Conservation (phyloP, 2,329 filamentous ascomycete species). For the Sporothrix pseudoabietina region DNA sequence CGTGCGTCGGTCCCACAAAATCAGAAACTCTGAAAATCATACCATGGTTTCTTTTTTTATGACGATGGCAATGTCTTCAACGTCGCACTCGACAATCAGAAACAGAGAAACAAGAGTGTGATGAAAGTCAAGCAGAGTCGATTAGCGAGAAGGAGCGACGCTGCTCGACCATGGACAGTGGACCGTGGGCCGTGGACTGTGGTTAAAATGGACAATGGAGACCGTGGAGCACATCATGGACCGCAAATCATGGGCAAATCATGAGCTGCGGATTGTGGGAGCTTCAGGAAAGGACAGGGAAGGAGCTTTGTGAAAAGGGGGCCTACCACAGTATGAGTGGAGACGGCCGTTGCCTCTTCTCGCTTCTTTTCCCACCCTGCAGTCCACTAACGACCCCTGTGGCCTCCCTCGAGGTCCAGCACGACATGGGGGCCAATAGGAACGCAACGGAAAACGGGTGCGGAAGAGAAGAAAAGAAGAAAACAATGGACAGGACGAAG, state of each 20-base stretch:
- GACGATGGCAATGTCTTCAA: background rate
- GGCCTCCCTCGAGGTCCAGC: background rate
- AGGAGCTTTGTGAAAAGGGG: background rate
- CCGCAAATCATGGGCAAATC: background rate
- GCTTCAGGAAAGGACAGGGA: background rate
- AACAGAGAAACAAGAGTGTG: background rate
- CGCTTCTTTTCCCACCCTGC: background rate
- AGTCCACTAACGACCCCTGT: background rate
- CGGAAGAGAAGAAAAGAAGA: background rate
- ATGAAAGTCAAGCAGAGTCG: background rate
- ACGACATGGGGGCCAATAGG: background rate
- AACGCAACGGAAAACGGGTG: background rate
- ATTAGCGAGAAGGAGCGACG: background rate
- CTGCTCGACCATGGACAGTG: background rate
- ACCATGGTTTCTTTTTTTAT: background rate
- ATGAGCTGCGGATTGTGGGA: background rate
- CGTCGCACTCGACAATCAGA: slow-evolving; percentile 16
- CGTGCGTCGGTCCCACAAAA: background rate
- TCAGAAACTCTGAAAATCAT: no score
- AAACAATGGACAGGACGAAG: background rate
- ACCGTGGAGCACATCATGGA: background rate
- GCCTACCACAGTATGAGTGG: no score
- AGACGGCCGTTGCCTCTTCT: background rate
- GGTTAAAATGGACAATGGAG: background rate
- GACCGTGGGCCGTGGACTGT: background rate